Conservation (phyloP, 345 rosid species). For the Mercurialis annua region DNA sequence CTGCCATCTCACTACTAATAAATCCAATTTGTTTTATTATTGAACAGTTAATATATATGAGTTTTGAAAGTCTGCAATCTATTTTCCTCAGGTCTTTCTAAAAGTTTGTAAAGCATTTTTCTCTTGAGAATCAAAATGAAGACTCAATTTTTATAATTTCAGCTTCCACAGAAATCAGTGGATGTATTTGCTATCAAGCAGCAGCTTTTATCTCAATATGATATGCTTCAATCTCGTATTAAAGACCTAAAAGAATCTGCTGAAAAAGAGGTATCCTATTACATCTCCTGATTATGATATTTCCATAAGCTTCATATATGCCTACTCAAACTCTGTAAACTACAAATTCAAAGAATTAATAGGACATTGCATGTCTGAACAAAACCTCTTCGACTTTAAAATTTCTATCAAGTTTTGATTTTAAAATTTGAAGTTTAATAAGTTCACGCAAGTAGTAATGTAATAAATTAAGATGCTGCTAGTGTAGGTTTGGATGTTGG, state of each 20-base stretch:
- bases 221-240: conserved; percentile 80
- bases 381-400: neutral
- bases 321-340: neutral
- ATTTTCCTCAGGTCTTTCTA: neutral
- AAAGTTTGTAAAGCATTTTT: neutral
- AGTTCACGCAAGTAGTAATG: neutral
- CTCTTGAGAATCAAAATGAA: neutral
- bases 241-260: conserved; percentile 70
- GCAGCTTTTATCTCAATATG: conserved; percentile 84
- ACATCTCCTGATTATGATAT: neutral
- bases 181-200: conserved; percentile 68
- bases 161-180: conserved; percentile 81
- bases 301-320: neutral
- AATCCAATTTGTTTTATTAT: too few species aligned
- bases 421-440: neutral
- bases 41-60: neutral
- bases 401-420: neutral
- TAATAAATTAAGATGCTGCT: conserved; percentile 1
- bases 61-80: conserved; percentile 1
- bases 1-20: neutral
- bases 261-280: conserved; percentile 79
- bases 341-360: too few species aligned
- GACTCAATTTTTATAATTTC: conserved; percentile 26
- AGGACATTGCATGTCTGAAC: neutral
- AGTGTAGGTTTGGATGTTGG: conserved; percentile 88